These are phyloP conservation scores for Kodamaea neixiangensis DNA, from an alignment of 805 yeast species.

Conservation along the genomic window DNA sequence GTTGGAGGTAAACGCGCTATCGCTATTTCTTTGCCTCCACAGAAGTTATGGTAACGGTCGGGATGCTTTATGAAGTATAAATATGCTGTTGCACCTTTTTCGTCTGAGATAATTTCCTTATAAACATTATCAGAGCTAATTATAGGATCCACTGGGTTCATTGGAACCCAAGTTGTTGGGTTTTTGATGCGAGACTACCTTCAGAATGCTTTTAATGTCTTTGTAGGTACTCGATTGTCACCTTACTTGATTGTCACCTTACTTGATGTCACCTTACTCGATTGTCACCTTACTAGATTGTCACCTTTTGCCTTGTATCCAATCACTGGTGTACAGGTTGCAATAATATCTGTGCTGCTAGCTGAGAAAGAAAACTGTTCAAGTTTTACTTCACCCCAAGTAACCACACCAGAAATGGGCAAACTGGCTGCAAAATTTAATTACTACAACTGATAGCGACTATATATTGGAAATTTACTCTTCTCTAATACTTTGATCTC, in stretches of 20 bases:
- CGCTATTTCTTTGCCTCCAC: too few relatives aligned
- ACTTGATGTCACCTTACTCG: slow-evolving; percentile 19
- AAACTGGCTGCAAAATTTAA: not conserved
- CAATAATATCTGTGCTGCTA: not conserved
- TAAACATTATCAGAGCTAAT: slow-evolving; percentile 10
- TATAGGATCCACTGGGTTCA: slow-evolving; percentile 79
- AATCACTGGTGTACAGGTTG: not conserved
- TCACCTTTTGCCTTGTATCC: not conserved
- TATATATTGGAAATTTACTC: too few relatives aligned
- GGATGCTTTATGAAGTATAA: not conserved
- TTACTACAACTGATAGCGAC: too few relatives aligned
- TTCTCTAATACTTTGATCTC: too few relatives aligned
- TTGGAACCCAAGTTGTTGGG: slow-evolving; percentile 63
- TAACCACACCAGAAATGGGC: not conserved
- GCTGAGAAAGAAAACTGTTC: not conserved
- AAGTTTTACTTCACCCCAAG: not conserved
- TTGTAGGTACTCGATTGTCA: slow-evolving; percentile 45
- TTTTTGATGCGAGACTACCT: too few relatives aligned
- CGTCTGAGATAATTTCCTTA: too few relatives aligned
- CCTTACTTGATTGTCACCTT: slow-evolving; percentile 30
- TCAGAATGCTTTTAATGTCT: too few relatives aligned
- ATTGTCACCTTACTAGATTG: slow-evolving; percentile 44
- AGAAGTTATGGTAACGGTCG: too few relatives aligned
- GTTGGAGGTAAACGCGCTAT: too few relatives aligned
- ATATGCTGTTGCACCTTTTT: not conserved